These are phyloP conservation scores for Grammothele lineata DNA, from an alignment of 768 basidiomycete genomes.

Conservation along the genomic window DNA sequence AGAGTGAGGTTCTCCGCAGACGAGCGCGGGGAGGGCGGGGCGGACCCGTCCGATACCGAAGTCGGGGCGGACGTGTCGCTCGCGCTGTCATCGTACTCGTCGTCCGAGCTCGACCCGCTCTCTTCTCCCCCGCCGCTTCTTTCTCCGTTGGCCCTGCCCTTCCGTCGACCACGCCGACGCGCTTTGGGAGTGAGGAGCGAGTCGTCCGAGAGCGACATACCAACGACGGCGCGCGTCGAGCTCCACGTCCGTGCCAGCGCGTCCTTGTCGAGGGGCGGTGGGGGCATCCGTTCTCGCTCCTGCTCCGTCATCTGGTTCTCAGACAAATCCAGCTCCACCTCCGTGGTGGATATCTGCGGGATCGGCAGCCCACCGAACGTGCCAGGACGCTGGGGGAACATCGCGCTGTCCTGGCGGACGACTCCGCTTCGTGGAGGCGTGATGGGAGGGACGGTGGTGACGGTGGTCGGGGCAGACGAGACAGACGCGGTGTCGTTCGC, in stretches of 20 bases:
- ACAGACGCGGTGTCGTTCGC: conserved; percentile 18
- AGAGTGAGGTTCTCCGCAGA: conserved; percentile 24
- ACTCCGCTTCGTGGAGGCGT: not conserved
- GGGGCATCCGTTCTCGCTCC: too few relatives aligned
- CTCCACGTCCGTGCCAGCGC: conserved; percentile 1
- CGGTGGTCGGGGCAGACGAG: conserved; percentile 24
- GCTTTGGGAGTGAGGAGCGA: conserved; percentile 29
- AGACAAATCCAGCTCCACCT: conserved; percentile 34
- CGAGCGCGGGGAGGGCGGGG: conserved; percentile 24
- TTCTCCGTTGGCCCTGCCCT: conserved; percentile 3
- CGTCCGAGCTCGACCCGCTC: conserved; percentile 20
- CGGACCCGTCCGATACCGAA: conserved; percentile 32
- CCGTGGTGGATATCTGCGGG: conserved; percentile 51
- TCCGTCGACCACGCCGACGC: conserved; percentile 14
- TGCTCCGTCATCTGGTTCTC: not conserved
- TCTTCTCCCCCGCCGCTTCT: conserved; percentile 11
- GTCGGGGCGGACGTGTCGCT: conserved; percentile 25
- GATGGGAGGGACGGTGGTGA: conserved; percentile 7
- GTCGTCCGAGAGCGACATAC: conserved; percentile 19
- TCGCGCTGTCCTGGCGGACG: conserved; percentile 12
- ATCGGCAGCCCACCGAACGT: conserved; percentile 44
- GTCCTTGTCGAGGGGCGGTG: not conserved
- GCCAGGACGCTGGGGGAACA: not conserved
- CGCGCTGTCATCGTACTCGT: conserved; percentile 22
- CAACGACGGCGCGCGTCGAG: conserved; percentile 2